These are phyloP conservation scores for Colletotrichum somersetense DNA, from an alignment of 2,329 filamentous ascomycete species.

Conservation along the genomic window DNA sequence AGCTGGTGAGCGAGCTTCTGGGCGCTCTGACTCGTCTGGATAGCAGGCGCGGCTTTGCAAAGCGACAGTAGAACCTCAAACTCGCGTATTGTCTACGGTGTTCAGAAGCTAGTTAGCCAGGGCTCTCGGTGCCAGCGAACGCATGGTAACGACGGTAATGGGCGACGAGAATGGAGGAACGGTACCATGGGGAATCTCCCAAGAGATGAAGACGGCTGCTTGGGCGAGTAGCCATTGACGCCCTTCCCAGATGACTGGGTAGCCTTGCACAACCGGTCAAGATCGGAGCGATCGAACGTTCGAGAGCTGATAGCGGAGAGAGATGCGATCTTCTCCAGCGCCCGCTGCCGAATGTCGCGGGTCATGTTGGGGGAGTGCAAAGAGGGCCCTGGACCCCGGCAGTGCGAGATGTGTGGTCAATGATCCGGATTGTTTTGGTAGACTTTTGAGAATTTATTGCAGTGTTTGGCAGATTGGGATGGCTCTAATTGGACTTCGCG, in stretches of 20 bases:
- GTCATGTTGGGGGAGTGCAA: constrained; percentile 55
- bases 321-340: constrained; percentile 74
- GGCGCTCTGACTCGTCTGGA: constrained; percentile 79
- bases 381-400: constrained; percentile 7
- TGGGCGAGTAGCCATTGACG: constrained; percentile 62
- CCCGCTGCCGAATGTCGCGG: constrained; percentile 70
- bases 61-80: constrained; percentile 92
- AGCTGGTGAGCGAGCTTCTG: constrained; percentile 84
- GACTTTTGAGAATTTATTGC: neutral
- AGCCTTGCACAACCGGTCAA: constrained; percentile 72
- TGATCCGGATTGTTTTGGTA: neutral
- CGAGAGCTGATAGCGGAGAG: constrained; percentile 69
- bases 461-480: constrained; percentile 2
- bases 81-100: constrained; percentile 81
- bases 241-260: constrained; percentile 62
- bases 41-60: constrained; percentile 86
- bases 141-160: neutral
- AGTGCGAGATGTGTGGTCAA: constrained; percentile 7
- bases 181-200: constrained; percentile 72
- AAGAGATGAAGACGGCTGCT: constrained; percentile 54
- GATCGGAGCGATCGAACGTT: constrained; percentile 71
- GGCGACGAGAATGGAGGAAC: constrained; percentile 32
- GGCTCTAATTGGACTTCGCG: constrained; percentile 5
- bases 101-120: constrained; percentile 17
- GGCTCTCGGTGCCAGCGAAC: neutral